phyloP scores from a whole-genome alignment of 2,329 filamentous ascomycete genomes.

The Alternaria burnsii region DNA sequence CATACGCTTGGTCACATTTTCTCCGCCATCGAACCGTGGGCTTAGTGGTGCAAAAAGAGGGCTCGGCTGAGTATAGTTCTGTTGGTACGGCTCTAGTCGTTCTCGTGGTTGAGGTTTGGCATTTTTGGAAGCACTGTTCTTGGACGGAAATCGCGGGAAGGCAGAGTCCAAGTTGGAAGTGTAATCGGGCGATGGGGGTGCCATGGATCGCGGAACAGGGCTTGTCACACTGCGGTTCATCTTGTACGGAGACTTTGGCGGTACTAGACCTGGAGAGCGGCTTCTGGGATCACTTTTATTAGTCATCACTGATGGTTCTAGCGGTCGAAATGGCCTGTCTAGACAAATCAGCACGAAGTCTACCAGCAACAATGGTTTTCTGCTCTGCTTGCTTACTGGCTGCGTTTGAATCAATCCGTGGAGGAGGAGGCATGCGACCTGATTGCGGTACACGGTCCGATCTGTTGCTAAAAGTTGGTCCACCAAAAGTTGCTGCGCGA shows the following conservation, averaged over 20 bases:
- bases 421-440: conserved; percentile 58
- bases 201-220: conserved; percentile 44
- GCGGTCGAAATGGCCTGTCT: conserved; percentile 49
- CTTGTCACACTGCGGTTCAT: conserved; percentile 49
- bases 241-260: conserved; percentile 37
- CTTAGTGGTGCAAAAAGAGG: conserved; percentile 59
- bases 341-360: conserved; percentile 23
- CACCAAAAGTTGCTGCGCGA: conserved; percentile 44
- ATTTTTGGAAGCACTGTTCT: conserved; percentile 37
- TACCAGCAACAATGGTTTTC: background rate
- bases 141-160: conserved; percentile 63
- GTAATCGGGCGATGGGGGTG: conserved; percentile 45
- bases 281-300: conserved; percentile 38
- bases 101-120: conserved; percentile 32
- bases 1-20: conserved; percentile 67
- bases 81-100: conserved; percentile 36
- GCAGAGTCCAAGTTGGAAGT: conserved; percentile 58
- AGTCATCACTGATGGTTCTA: conserved; percentile 40
- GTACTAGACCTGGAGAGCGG: conserved; percentile 33
- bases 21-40: conserved; percentile 55
- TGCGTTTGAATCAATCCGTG: conserved; percentile 64
- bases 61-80: conserved; percentile 44
- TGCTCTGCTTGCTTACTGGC: conserved; percentile 61
- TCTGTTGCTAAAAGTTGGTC: conserved; percentile 39
- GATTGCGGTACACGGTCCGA: conserved; percentile 47